A percentile compares a stretch with the other conserved stretches of the same genome.
phyloP scores from a whole-genome alignment of 208 protist genomes.

The Trypanosoma platydactyli region DNA sequence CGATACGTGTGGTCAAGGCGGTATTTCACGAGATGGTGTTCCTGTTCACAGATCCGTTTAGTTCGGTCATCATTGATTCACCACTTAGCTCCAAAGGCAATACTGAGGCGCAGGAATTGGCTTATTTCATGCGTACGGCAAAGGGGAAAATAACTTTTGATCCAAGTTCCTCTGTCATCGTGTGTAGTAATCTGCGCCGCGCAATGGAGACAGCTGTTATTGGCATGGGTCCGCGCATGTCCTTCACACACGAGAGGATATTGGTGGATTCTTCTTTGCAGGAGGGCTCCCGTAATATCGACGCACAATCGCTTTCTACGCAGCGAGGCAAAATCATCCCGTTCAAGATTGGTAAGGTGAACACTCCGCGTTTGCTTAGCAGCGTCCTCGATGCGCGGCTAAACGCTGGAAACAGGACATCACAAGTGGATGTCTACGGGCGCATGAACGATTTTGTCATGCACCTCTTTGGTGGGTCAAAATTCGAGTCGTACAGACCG shows the following conservation, averaged over 20 bases:
- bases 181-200: slow-evolving; percentile 85
- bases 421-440: slow-evolving; percentile 64
- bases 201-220: slow-evolving; percentile 86
- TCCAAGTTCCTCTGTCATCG: slow-evolving; percentile 60
- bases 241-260: slow-evolving; percentile 68
- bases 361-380: slow-evolving; percentile 39
- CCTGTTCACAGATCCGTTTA: slow-evolving; percentile 77
- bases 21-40: slow-evolving; percentile 45
- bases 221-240: slow-evolving; percentile 59
- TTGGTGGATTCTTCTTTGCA: slow-evolving; percentile 86
- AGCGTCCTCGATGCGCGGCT: slow-evolving; percentile 62
- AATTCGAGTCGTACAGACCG: slow-evolving; percentile 26
- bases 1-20: slow-evolving; percentile 57
- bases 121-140: slow-evolving; percentile 58
- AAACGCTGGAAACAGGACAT: slow-evolving; percentile 77
- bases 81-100: slow-evolving; percentile 80
- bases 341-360: slow-evolving; percentile 48
- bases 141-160: slow-evolving; percentile 70
- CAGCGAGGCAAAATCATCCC: slow-evolving; percentile 73
- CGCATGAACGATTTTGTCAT: slow-evolving; percentile 81
- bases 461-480: slow-evolving; percentile 66
- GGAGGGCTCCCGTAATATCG: slow-evolving; percentile 91
- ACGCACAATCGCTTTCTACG: slow-evolving; percentile 85
- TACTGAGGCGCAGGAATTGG: slow-evolving; percentile 69
- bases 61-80: slow-evolving; percentile 89